Base-by-base conservation (phyloP, 1,139 yeast species). In the Diutina siamensis region DNA sequence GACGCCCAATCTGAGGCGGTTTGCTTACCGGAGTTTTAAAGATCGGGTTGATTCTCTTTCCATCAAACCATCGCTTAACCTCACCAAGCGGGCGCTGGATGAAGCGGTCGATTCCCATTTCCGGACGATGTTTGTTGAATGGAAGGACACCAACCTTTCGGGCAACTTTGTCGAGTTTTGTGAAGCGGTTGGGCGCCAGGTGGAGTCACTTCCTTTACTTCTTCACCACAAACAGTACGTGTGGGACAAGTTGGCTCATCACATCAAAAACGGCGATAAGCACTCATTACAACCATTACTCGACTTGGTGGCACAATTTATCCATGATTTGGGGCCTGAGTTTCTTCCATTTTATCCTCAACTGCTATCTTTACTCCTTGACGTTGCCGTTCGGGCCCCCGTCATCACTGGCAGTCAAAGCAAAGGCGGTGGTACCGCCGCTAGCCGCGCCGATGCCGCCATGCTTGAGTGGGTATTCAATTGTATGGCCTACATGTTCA, bases 321-420 rank as follows among this genome's bases (percentile, higher is more conserved):
- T 89, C 42, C 97, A 87, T 55, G 98, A 92, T 65, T 67, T 92
- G 51, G 97, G 97, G 4, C 83, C 92, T 1, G 98, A 92, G 55
- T 92, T 88, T 57, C 73, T 87, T 68, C 75, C 76, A 2, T 87
- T 68, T 56, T 88, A 86, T 55, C 64, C 68, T 2, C 58, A 63
- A 27, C 64, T 87, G 1, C 63, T 92, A 45, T 53, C 60, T 1
- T 55, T 75, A 28, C 67, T 92, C 44, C 74, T 74, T 3, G 60
- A 67, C 0, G 60, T 85, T 17, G 75, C 85, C 2, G 52, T 73
- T 5, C 66, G 65, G 28, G 69, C 62, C 53, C 40, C 40, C 3
- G 18, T 20, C 17, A 35, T 35, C 12, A 15, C 40, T n/a, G 40
- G 40, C 9, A 35, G 40, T 21, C 19, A 20, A 8, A 27, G 22